Evolutionary conservation across 177 flowering plant species (phyloP).

Genomic region (Tripterygium wilfordii): DNA sequence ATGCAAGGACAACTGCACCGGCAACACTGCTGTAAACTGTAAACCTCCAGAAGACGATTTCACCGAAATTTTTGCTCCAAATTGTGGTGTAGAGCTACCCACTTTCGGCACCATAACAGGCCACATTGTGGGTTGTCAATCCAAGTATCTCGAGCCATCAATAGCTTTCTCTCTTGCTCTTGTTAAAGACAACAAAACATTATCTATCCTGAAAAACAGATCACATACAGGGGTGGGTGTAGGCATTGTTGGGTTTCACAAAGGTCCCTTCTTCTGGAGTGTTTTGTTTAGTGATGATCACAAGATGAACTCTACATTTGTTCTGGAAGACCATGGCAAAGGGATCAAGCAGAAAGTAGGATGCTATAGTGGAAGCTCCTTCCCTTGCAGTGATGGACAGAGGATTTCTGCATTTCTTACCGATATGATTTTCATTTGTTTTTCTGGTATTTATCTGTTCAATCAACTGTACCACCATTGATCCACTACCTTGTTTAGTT

Average conservation of each 20-base stretch:
- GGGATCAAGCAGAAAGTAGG: constrained; percentile 82
- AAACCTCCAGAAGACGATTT: constrained; percentile 62
- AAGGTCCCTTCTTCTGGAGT: constrained; percentile 76
- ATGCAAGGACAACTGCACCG: constrained; percentile 66
- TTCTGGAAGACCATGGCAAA: constrained; percentile 63
- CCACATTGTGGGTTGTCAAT: constrained; percentile 56
- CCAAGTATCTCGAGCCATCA: constrained; percentile 51
- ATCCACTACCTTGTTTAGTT: no score
- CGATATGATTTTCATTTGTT: background rate
- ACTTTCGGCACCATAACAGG: constrained; percentile 67
- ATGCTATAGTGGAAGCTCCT: constrained; percentile 63
- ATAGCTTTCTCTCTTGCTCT: constrained; percentile 53
- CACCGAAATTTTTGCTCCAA: constrained; percentile 80
- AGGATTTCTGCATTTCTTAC: constrained; percentile 1
- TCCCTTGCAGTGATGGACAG: constrained; percentile 44
- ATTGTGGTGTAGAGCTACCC: constrained; percentile 94
- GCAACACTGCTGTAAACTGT: constrained; percentile 47
- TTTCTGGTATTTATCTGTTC: background rate
- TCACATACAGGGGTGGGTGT: constrained; percentile 66
- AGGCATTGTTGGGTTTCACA: constrained; percentile 47
- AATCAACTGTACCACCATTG: constrained; percentile 1
- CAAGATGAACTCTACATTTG: constrained; percentile 61
- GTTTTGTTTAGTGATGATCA: constrained; percentile 59
- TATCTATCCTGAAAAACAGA: constrained; percentile 44
- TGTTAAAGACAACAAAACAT: constrained; percentile 32